Evolutionary conservation across 768 basidiomycete genomes (phyloP), one percentile per base, ranked within the genome.

Genomic region (Mycena olivaceomarginata): DNA sequence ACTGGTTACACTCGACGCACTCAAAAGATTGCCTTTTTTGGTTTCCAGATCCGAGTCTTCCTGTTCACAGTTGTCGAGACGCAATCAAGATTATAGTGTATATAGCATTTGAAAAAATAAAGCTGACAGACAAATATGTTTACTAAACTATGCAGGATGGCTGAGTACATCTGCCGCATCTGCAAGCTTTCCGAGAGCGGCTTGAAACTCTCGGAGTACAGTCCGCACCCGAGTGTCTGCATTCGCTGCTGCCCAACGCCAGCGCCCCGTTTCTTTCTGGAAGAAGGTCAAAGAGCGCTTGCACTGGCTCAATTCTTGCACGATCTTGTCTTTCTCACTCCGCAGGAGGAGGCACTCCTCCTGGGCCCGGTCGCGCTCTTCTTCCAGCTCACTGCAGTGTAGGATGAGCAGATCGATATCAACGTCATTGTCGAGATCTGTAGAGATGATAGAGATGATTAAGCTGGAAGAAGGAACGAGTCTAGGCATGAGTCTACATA

Each of bases 221-320:
- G 41, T 48, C 8, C 25, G n/a, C 5, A 67, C 7, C 8, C 46
- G 25, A 46, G 65, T 67, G 37, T 18, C 6, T 31, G 43, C 65
- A 15, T 31, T 25, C 4, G 65, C 65, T 13, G 65, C 65, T 12
- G 45, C 65, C 65, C 65, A 67, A 22, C 65, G 43, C 65, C 65
- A 67, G 3, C 22, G 18, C 12, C 65, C 65, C 9, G 65, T 67
- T n/a, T 67, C 65, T n/a, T 2, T 25, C 11, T 13, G n/a, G 25
- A 67, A 67, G 18, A 67, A 67, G 13, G 41, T 16, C 2, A 45
- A 12, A 8, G 65, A 67, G 11, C 37, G 16, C 10, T 48, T 46
- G 45, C 3, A 4, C 65, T 67, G 45, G 11, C 3, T 0, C 5
- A 67, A 37, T 16, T 45, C 25, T 7, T 45, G 4, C n/a, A 4